Percentiles rank a stretch among this genome's conserved stretches.
phyloP scores from a whole-genome alignment of 2,329 filamentous ascomycete species.

The Ilyonectria mors-panacis region DNA sequence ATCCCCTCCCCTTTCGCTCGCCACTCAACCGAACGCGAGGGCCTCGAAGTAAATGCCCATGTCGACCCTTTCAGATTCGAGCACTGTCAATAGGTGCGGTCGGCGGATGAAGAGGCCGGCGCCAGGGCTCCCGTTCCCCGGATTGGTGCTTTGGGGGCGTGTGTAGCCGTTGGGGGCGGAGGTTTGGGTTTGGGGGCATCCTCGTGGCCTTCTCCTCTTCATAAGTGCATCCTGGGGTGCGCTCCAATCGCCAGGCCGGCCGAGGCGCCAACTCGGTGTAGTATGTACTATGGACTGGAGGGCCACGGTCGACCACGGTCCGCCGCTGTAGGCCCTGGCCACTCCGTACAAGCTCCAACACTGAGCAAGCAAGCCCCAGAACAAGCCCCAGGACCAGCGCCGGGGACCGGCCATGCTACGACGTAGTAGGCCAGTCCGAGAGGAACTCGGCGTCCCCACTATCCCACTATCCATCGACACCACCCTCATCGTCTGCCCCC shows the following conservation, averaged over 20 bases:
- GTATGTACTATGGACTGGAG: constrained; percentile 15
- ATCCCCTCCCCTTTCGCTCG: constrained; percentile 31
- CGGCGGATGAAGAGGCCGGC: constrained; percentile 30
- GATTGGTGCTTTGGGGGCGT: constrained; percentile 44
- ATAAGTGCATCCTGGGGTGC: constrained; percentile 30
- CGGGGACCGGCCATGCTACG: constrained; percentile 22
- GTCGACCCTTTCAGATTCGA: constrained; percentile 9
- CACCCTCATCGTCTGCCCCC: constrained; percentile 47
- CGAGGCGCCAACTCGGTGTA: constrained; percentile 35
- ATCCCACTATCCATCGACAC: constrained; percentile 48
- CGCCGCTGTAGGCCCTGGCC: neutral
- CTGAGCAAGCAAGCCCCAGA: constrained; percentile 29
- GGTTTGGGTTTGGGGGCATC: constrained; percentile 34
- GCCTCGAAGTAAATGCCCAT: constrained; percentile 16
- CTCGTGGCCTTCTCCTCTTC: constrained; percentile 29
- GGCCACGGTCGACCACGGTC: constrained; percentile 16
- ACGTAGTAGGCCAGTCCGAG: constrained; percentile 23
- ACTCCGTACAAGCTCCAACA: neutral
- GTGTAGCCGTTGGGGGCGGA: constrained; percentile 39
- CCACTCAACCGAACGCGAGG: constrained; percentile 34
- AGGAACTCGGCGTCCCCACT: constrained; percentile 46
- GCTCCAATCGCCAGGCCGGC: constrained; percentile 43
- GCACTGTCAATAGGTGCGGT: constrained; percentile 15
- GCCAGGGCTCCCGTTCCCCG: constrained; percentile 43
- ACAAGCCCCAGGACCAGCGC: constrained; percentile 35